Evolutionary conservation across 1,284 basidiomycete species (phyloP).

Genomic region (Malassezia nana): DNA sequence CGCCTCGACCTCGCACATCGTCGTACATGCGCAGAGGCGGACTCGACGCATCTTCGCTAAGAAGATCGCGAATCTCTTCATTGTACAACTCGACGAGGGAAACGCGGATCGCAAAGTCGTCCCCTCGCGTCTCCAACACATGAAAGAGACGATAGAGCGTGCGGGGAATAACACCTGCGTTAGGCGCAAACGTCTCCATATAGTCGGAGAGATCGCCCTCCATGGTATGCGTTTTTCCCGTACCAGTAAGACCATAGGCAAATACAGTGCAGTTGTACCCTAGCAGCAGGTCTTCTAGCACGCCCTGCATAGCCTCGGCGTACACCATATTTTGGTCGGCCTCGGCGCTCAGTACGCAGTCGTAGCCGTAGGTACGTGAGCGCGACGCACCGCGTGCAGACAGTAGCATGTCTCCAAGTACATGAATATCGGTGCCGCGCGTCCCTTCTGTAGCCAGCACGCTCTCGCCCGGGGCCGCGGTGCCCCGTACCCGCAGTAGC

Average conservation of each 20-base stretch:
- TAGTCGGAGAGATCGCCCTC: constrained; percentile 45
- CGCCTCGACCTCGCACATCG: constrained; percentile 62
- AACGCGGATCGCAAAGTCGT: constrained; percentile 83
- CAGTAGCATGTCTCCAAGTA: not conserved
- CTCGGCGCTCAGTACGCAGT: constrained; percentile 75
- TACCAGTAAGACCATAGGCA: constrained; percentile 97
- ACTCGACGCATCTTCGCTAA: constrained; percentile 56
- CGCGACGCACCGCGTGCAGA: constrained; percentile 15
- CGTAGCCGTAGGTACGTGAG: constrained; percentile 43
- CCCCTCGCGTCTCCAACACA: constrained; percentile 61
- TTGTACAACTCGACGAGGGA: constrained; percentile 98
- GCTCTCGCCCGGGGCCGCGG: constrained; percentile 1
- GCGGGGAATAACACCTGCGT: constrained; percentile 96
- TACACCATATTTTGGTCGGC: constrained; percentile 93
- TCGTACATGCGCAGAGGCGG: constrained; percentile 65
- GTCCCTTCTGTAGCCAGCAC: constrained; percentile 9
- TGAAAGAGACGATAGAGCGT: constrained; percentile 85
- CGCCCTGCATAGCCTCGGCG: constrained; percentile 79
- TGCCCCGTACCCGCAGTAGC: constrained; percentile 35
- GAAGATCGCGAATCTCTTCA: constrained; percentile 65
- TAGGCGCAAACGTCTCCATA: constrained; percentile 71
- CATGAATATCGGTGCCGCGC: constrained; percentile 2
- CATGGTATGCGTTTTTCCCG: constrained; percentile 72
- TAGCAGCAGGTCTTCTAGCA: constrained; percentile 81
- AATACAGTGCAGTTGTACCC: constrained; percentile 98